Conservation (phyloP, 2,329 filamentous ascomycete species). For the Pyricularia sp. region DNA sequence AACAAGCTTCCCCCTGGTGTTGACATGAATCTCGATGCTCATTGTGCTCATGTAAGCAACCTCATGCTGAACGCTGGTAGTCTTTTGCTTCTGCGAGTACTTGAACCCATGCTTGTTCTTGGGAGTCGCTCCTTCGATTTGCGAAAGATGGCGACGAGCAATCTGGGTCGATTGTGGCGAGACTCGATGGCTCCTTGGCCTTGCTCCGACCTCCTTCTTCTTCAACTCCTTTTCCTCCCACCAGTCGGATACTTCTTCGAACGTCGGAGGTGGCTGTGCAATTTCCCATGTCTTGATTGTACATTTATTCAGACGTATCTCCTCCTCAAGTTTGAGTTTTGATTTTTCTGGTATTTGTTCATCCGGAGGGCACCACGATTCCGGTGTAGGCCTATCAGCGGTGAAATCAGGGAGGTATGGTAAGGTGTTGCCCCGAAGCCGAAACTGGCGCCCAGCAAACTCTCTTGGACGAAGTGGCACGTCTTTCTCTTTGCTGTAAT, state of each 20-base stretch:
- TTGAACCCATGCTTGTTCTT: conserved; percentile 73
- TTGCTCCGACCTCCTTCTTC: conserved; percentile 7
- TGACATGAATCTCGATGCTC: conserved; percentile 87
- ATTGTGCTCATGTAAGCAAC: conserved; percentile 93
- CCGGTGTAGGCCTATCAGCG: conserved; percentile 40
- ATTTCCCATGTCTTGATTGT: conserved; percentile 66
- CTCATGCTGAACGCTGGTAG: conserved; percentile 68
- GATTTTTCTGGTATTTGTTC: conserved; percentile 33
- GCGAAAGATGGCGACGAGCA: conserved; percentile 43
- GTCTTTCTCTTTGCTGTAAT: conserved; percentile 73
- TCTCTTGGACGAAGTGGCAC: conserved; percentile 65
- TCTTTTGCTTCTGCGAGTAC: conserved; percentile 64
- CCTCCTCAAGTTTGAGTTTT: conserved; percentile 36
- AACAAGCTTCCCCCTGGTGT: conserved; percentile 65
- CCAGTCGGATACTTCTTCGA: conserved; percentile 58
- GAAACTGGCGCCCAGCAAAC: conserved; percentile 81
- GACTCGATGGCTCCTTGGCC: conserved; percentile 4
- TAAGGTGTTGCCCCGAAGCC: conserved; percentile 58
- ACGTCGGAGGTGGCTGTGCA: conserved; percentile 54
- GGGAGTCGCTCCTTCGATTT: conserved; percentile 82
- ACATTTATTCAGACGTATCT: conserved; percentile 42
- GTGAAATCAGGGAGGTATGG: conserved; percentile 76
- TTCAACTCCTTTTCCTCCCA: conserved; percentile 26
- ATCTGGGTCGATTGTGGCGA: conserved; percentile 7
- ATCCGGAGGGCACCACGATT: conserved; percentile 39